Evolutionary conservation across 371 early-diverging fungal genomes (phyloP).

Genomic region (Actinomortierella wolfii): DNA sequence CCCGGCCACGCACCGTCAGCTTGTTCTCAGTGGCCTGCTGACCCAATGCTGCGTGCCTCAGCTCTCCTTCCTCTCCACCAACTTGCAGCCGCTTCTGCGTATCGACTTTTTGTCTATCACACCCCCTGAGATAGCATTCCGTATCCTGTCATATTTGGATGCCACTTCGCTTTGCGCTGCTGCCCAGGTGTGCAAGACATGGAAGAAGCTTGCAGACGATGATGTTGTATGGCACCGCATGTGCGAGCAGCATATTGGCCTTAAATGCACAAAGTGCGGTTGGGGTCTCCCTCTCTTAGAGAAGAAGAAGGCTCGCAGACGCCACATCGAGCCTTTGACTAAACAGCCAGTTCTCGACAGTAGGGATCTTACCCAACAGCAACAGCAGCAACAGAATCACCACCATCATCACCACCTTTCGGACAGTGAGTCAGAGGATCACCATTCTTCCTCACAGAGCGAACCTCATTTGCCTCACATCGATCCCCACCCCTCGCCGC

Average conservation of each 20-base stretch:
- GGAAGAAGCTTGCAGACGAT: constrained; percentile 84
- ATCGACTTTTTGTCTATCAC: constrained; percentile 77
- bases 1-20: constrained; percentile 46
- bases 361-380: background rate
- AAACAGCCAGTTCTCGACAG: background rate
- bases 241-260: constrained; percentile 95
- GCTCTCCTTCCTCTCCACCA: constrained; percentile 70
- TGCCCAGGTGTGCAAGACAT: constrained; percentile 77
- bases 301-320: constrained; percentile 41
- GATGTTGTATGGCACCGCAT: constrained; percentile 90
- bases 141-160: constrained; percentile 84
- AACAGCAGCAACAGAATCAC: constrained; percentile 4
- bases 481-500: constrained; percentile 22
- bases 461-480: background rate
- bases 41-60: constrained; percentile 55
- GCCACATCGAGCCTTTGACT: background rate
- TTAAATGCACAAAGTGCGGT: constrained; percentile 90
- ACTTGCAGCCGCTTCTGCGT: constrained; percentile 66
- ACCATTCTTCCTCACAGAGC: background rate
- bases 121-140: constrained; percentile 76
- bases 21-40: constrained; percentile 59
- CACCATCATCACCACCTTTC: background rate
- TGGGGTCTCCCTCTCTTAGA: constrained; percentile 82
- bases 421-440: constrained; percentile 9
- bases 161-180: constrained; percentile 87